phyloP scores from a whole-genome alignment of 2,329 filamentous ascomycete species.

The Arthrobotrys pseudoclavata region DNA sequence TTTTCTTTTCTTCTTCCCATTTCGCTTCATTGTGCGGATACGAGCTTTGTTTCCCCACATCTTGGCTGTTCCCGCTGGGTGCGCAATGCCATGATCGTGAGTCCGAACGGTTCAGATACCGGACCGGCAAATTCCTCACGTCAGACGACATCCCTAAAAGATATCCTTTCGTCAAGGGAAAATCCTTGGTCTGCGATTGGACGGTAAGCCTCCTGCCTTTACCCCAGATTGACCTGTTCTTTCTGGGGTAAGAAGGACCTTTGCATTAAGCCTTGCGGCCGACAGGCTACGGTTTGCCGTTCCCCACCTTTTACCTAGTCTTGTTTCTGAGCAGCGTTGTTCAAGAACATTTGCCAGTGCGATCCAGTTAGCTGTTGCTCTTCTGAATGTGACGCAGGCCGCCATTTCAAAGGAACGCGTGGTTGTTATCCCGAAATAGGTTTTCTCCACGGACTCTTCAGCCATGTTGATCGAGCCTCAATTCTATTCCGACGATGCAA shows the following conservation, averaged over 20 bases:
- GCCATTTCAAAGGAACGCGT: constrained; percentile 27
- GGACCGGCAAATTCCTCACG: constrained; percentile 45
- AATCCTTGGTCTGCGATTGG: constrained; percentile 43
- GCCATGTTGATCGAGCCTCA: constrained; percentile 44
- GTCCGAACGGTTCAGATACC: constrained; percentile 22
- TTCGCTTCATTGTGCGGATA: constrained; percentile 47
- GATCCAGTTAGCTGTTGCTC: constrained; percentile 23
- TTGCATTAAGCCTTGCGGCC: constrained; percentile 16
- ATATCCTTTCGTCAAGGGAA: constrained; percentile 22
- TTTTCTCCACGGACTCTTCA: constrained; percentile 33
- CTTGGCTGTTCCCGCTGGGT: constrained; percentile 52
- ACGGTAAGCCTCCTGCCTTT: constrained; percentile 31
- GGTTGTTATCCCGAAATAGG: constrained; percentile 36
- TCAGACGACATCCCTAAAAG: constrained; percentile 54
- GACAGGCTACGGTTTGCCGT: constrained; percentile 10
- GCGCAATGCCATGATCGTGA: constrained; percentile 38
- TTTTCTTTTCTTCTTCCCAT: constrained; percentile 25
- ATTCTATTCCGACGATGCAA: constrained; percentile 43
- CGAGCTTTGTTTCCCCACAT: constrained; percentile 55
- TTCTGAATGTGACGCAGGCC: constrained; percentile 51
- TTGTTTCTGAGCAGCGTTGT: constrained; percentile 46
- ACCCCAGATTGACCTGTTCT: constrained; percentile 50
- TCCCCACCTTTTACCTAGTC: constrained; percentile 26
- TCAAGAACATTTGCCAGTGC: constrained; percentile 42
- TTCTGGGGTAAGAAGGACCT: constrained; percentile 26